Base-by-base conservation (phyloP, 805 yeast genomes). In the Cyberlindnera maclurae region DNA sequence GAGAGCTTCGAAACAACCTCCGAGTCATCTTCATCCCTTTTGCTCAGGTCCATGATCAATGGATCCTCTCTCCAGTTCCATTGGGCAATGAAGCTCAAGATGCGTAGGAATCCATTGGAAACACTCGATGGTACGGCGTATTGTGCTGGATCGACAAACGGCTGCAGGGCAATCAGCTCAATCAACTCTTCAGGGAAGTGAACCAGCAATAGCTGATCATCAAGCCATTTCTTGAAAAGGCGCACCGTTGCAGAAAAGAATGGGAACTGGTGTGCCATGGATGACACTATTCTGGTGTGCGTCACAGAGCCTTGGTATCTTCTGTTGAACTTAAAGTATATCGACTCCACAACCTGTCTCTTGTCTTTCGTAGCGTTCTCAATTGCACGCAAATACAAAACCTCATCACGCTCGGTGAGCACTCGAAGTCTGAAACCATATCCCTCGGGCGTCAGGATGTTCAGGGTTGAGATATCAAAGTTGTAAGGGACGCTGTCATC, bases 21-120 rank as follows among this genome's bases (percentile, higher is more conserved):
- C 15, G 55, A 34, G 27, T 58, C 63, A 17, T 61, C 67, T 7
- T 65, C 63, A 15, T 59, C 62, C 43, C 74, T 73, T 41, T 69
- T 78, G 12, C 81, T 77, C 48, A 86, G 63, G 53, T 93, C 97
- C 43, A 93, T 62, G 38, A 89, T 74, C 44, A 93, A 63, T 1
- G 96, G 82, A 34, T 82, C 87, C 45, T 84, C 94, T 51, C 76
- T 82, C 98, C 98, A 93, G 59, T 93, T 88, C 98, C 98, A 93
- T 31, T 62, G 63, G 18, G 95, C 71, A 33, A 93, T 58, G 51
- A 82, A 84, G 34, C 74, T 66, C 29, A 93, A 57, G 11, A 80
- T 72, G 42, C 93, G 79, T 42, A 85, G 64, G 56, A 93, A 87
- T 5, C 96, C 98, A 39, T 82, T 72, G 45, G 78, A 80, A 8